Conservation (phyloP, 257 asterid genomes). For the Rubia yunnanensis region DNA sequence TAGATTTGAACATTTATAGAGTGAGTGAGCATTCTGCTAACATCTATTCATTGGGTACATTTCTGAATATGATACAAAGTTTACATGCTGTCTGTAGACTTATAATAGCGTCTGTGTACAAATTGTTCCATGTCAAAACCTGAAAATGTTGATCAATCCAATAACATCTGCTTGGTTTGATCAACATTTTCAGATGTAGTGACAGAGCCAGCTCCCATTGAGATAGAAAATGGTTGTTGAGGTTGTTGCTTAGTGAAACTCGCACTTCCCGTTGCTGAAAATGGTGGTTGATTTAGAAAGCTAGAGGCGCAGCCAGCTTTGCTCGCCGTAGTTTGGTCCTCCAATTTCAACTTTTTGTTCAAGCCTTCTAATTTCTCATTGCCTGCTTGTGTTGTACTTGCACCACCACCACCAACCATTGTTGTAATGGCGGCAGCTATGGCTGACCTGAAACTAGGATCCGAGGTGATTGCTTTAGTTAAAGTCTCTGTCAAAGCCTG, state of each 20-base stretch:
- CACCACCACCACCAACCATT: constrained; percentile 29
- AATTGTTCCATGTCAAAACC: neutral
- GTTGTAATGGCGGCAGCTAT: constrained; percentile 68
- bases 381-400: constrained; percentile 16
- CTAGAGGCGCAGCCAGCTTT: constrained; percentile 14
- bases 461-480: constrained; percentile 69
- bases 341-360: constrained; percentile 23
- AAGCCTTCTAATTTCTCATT: constrained; percentile 12
- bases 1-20: neutral
- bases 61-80: neutral
- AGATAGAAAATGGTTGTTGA: constrained; percentile 12
- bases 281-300: constrained; percentile 6
- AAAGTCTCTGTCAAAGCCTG: constrained; percentile 62
- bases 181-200: constrained; percentile 20
- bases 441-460: constrained; percentile 59
- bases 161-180: constrained; percentile 10
- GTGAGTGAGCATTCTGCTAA: neutral
- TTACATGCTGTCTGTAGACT: constrained; percentile 1
- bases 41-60: neutral
- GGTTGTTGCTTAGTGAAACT: constrained; percentile 16
- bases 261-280: constrained; percentile 2
- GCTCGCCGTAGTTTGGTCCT: constrained; percentile 9
- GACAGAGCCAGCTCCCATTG: constrained; percentile 6
- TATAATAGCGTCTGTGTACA: neutral
- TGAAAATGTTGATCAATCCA: constrained; percentile 11